Percentiles rank a stretch among this genome's conserved stretches.
These are phyloP conservation scores for Elymus sibiricus DNA, from an alignment of 176 grass and related monocot genomes.

Conservation along the genomic window DNA sequence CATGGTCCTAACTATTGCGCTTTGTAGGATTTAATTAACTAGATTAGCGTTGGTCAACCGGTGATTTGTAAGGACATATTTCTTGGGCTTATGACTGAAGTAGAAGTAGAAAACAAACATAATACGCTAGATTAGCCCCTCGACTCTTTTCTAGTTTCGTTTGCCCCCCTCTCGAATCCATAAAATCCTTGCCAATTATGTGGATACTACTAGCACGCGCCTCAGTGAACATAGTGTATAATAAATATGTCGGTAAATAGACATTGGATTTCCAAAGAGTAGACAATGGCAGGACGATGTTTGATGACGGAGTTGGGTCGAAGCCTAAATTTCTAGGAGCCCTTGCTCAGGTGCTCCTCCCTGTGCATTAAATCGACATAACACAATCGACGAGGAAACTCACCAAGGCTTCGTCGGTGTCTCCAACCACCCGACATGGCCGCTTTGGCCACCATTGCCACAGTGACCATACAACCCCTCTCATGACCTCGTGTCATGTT, in stretches of 20 bases:
- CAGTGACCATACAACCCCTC: background rate
- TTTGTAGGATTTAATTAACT: background rate
- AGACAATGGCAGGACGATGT: background rate
- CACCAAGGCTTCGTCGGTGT: background rate
- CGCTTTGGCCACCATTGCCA: background rate
- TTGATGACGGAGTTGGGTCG: background rate
- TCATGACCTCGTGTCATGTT: background rate
- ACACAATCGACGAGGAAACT: background rate
- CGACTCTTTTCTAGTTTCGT: background rate
- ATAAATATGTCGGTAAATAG: no score
- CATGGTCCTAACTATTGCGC: background rate
- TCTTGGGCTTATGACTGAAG: background rate
- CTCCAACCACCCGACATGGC: background rate
- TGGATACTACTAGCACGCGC: background rate
- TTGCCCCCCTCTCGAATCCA: background rate
- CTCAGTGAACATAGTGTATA: background rate
- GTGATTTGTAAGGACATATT: background rate
- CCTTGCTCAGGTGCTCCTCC: background rate
- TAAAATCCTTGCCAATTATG: background rate
- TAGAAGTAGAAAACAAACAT: background rate
- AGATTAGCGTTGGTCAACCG: background rate
- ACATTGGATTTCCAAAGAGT: no score
- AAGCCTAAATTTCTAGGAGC: background rate
- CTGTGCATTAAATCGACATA: background rate
- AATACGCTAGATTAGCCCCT: background rate